Evolutionary conservation across 257 asterid species (phyloP), one percentile per base, ranked within the genome.

Genomic region (Henckelia pumila): DNA sequence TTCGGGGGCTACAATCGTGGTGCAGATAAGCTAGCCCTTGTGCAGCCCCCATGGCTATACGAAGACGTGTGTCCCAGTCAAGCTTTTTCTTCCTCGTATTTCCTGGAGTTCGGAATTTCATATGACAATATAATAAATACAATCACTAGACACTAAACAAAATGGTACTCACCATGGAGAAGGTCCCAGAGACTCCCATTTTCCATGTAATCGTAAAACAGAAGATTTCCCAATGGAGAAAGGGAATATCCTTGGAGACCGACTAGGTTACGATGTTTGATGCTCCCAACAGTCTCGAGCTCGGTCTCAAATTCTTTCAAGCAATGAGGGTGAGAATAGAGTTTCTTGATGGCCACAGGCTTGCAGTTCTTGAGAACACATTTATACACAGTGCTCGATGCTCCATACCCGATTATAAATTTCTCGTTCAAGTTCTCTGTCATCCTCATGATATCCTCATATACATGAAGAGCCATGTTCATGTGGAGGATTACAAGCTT

Each of bases 401-500:
- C 97, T 63, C 98, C 97, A 28, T 79, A 84, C 5, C 98, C 98
- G 0, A 93, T 86, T 16, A 89, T 82, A 44, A 86, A 86, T 70
- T 93, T 92, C 83, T 92, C 98, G 33, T 82, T 93, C 11, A 93
- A 75, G 64, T 93, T 89, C 70, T 89, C 98, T 0, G 98, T 93
- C 95, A 88, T 88, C 75, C 98, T 85, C 97, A 93, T 93, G 10
- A 93, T 88, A 80, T 93, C 98, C 44, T 93, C 98, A 6, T 88
- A 93, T 33, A 93, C 90, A 44, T 93, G 97, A 63, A 93, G 96
- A 22, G 98, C 97, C 97, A 90, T 86, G 72, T 93, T 93, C 97
- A 93, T 89, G 89, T 93, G 86, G 64, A 93, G 96, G 77, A 89
- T 86, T 19, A 89, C 96, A 29, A 93, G 98, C 83, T 89, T 93